Evolutionary conservation across 176 grass and related monocot species (phyloP), one percentile per base, ranked within the genome.

Genomic region (Melocanna baccifera): DNA sequence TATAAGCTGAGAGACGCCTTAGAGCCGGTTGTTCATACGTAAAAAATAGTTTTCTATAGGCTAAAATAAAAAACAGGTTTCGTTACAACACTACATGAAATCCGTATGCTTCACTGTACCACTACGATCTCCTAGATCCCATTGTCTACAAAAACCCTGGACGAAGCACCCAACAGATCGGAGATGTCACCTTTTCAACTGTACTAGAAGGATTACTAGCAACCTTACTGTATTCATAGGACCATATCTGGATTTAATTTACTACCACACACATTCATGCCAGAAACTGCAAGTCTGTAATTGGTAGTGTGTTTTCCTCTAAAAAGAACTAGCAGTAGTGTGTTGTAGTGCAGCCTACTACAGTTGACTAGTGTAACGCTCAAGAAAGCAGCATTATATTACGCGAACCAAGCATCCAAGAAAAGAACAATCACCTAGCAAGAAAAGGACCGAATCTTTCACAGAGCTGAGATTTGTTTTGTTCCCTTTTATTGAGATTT

Each of bases 391-490:
- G 50, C 68, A 65, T 26, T 42, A 55, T 39, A 19, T 7, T 65
- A 77, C 79, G 78, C 71, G 71, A 76, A 81, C 52, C n/a, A 58
- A 62, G 62, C 76, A 89, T 39, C 28, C 28, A 34, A 43, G 59
- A 56, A 56, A 61, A 40, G 47, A 80, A 83, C 53, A 83, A 79
- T 69, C 74, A 79, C 19, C 67, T 2, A 73, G 72, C 88, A 82
- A 62, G 78, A 6, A 86, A 90, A 78, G 88, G 86, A 90, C 88
- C 79, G 57, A 77, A 71, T 20, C 39, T 85, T 90, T 57, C 1
- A 65, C 62, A 12, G 28, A 76, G 9, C 37, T 34, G n/a, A 40
- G 3, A 46, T 71, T 76, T 73, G 12, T 18, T 77, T 64, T 53
- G 9, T 70, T 41, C 30, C 30, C 20, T 26, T 69, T 42, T 55